Conservation (phyloP, 208 protist species). For the Tetramitus jugosus region DNA sequence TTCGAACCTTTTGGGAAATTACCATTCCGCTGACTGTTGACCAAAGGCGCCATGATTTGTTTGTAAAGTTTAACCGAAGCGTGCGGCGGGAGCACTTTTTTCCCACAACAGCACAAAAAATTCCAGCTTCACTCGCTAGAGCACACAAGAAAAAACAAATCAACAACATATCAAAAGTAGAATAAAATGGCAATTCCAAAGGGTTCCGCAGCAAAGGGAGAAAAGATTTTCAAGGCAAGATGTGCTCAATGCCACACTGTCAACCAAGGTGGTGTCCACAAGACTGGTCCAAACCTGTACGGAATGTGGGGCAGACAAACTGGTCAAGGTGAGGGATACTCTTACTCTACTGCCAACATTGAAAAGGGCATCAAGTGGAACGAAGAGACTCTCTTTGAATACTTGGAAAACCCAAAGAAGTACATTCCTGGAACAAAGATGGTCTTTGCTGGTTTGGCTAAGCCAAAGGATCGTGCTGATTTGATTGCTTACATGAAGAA, state of each 20-base stretch:
- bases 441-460: slow-evolving; percentile 89
- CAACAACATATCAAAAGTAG: too few relatives aligned
- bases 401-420: slow-evolving; percentile 94
- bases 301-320: slow-evolving; percentile 50
- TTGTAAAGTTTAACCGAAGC: too few relatives aligned
- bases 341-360: slow-evolving; percentile 88
- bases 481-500: slow-evolving; percentile 83
- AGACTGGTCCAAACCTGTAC: slow-evolving; percentile 76
- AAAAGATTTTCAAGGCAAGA: slow-evolving; percentile 83
- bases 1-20: too few relatives aligned
- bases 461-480: slow-evolving; percentile 78
- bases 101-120: too few relatives aligned
- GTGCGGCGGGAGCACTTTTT: too few relatives aligned
- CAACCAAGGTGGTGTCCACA: slow-evolving; percentile 68
- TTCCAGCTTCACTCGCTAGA: too few relatives aligned
- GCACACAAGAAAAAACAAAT: too few relatives aligned
- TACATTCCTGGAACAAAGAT: slow-evolving; percentile 94
- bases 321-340: slow-evolving; percentile 75
- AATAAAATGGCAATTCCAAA: too few relatives aligned
- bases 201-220: slow-evolving; percentile 47
- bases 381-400: slow-evolving; percentile 79
- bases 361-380: slow-evolving; percentile 78
- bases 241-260: slow-evolving; percentile 84
- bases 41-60: too few relatives aligned
- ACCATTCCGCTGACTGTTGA: too few relatives aligned